phyloP scores from a whole-genome alignment of 768 basidiomycete genomes.

The Mycena vitilis region DNA sequence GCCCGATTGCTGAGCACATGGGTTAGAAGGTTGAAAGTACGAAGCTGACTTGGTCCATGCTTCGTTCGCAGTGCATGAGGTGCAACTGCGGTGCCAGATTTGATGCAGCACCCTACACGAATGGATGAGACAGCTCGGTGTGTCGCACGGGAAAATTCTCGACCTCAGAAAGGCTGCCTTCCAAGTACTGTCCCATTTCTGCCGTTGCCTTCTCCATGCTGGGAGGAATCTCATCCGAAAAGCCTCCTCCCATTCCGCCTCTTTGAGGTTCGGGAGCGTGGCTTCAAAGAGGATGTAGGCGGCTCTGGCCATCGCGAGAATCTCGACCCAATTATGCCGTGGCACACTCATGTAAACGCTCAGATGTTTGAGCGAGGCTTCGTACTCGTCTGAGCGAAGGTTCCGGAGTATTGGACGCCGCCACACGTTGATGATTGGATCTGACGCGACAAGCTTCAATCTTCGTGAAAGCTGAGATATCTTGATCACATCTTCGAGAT shows the following conservation, averaged over 20 bases:
- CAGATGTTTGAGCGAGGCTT: conserved; percentile 65
- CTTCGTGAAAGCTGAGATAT: conserved; percentile 71
- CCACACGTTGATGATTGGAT: conserved; percentile 80
- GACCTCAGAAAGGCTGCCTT: conserved; percentile 75
- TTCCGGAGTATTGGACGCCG: conserved; percentile 73
- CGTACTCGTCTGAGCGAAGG: conserved; percentile 60
- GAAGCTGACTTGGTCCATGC: conserved; percentile 80
- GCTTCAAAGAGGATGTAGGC: conserved; percentile 74
- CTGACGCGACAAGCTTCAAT: conserved; percentile 68
- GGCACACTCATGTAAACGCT: conserved; percentile 75
- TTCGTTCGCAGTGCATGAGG: conserved; percentile 82
- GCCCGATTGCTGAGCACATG: conserved; percentile 22
- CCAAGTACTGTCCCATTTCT: conserved; percentile 75
- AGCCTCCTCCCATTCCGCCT: conserved; percentile 80
- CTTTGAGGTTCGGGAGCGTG: conserved; percentile 74
- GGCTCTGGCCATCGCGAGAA: conserved; percentile 71
- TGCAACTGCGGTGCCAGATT: conserved; percentile 75
- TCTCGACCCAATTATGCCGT: conserved; percentile 83
- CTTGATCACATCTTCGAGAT: conserved; percentile 68
- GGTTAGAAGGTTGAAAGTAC: conserved; percentile 25
- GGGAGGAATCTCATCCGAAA: conserved; percentile 80
- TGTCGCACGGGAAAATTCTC: conserved; percentile 40
- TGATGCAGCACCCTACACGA: conserved; percentile 65
- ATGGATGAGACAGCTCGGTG: conserved; percentile 25
- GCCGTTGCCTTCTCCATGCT: conserved; percentile 68